phyloP scores from a whole-genome alignment of 148 eudicot species.

The Polygonum maritimum region DNA sequence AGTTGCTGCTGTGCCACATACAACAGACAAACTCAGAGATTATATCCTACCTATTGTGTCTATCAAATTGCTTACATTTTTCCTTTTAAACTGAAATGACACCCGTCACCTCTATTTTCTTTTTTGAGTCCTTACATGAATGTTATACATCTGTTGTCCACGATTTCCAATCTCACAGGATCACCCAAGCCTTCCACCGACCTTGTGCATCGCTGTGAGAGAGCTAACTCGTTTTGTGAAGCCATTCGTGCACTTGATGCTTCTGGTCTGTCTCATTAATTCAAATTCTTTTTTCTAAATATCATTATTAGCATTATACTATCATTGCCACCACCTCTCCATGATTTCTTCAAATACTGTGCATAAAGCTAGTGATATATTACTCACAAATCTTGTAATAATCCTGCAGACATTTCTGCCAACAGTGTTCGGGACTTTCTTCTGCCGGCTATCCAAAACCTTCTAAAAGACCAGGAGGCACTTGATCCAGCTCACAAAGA shows the following conservation, averaged over 20 bases:
- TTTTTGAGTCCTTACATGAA: conserved; percentile 39
- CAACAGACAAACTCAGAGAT: conserved; percentile 86
- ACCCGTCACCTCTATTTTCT: background rate
- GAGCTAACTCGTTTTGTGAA: conserved; percentile 94
- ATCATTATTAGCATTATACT: background rate
- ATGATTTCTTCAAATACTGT: background rate
- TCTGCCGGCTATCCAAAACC: conserved; percentile 74
- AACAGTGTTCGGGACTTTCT: conserved; percentile 73
- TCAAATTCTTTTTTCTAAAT: background rate
- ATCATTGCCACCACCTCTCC: background rate
- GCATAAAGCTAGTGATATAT: background rate
- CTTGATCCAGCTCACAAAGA: conserved; percentile 98
- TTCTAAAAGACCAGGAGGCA: conserved; percentile 77
- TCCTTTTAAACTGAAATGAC: background rate
- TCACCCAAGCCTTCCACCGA: conserved; percentile 53
- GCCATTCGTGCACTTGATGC: conserved; percentile 98
- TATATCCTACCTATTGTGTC: conserved; percentile 50
- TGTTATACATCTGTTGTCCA: conserved; percentile 69
- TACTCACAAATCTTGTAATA: background rate
- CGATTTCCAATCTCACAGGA: conserved; percentile 74
- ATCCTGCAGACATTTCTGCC: conserved; percentile 59
- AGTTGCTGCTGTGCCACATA: conserved; percentile 90
- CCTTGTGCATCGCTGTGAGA: conserved; percentile 73
- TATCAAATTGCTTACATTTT: background rate
- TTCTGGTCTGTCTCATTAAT: conserved; percentile 50